A percentile compares a stretch with the other conserved stretches of the same genome.
Evolutionary conservation across 192 early-diverging fungal species (phyloP).

Genomic region (Gonapodya sp.): DNA sequence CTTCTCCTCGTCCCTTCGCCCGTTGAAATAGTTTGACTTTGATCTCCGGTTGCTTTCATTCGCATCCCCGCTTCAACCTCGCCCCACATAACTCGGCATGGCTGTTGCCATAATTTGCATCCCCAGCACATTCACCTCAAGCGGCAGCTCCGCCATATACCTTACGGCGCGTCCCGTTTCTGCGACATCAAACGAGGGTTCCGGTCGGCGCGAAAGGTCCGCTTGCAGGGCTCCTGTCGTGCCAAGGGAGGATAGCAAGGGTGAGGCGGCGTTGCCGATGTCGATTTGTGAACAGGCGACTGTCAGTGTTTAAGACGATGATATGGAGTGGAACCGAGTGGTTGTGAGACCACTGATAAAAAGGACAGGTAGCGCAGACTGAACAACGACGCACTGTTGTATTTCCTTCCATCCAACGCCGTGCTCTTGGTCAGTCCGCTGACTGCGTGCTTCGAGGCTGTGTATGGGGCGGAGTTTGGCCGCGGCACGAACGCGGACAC

Average conservation of each 20-base stretch:
- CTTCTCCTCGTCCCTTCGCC: too few species aligned
- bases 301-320: neutral
- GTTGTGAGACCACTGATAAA: neutral
- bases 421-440: neutral
- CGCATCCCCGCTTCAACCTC: too few species aligned
- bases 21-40: too few species aligned
- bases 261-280: constrained; percentile 9
- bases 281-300: constrained; percentile 2
- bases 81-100: neutral
- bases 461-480: constrained; percentile 8
- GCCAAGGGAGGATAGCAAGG: neutral
- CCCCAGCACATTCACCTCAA: neutral
- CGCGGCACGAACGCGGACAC: neutral
- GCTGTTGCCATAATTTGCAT: neutral
- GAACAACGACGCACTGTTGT: neutral
- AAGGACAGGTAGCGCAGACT: neutral
- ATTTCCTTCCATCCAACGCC: neutral
- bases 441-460: neutral
- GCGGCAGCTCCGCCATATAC: constrained; percentile 6
- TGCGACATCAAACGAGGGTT: neutral
- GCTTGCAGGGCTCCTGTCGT: neutral
- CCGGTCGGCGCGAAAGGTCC: neutral
- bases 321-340: neutral
- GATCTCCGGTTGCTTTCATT: too few species aligned
- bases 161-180: neutral